These are phyloP conservation scores for Botrytis fragariae DNA, from an alignment of 2,329 filamentous ascomycete species.

Conservation along the genomic window DNA sequence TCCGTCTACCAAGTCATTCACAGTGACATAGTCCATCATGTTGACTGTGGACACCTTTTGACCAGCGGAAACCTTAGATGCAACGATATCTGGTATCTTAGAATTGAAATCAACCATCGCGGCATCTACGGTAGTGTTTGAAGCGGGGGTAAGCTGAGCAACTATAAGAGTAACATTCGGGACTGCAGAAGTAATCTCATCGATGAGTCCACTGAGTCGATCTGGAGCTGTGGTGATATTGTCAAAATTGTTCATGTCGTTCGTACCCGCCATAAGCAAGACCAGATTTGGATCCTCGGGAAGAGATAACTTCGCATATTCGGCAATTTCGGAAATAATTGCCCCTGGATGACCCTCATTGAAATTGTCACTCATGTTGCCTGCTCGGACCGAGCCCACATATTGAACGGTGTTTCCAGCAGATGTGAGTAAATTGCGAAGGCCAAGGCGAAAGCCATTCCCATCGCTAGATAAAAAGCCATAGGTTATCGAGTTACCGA, in stretches of 20 bases:
- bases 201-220: constrained; percentile 38
- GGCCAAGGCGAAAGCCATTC: constrained; percentile 42
- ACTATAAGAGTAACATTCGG: constrained; percentile 41
- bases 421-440: constrained; percentile 33
- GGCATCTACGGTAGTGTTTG: not conserved
- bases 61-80: constrained; percentile 8
- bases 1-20: constrained; percentile 22
- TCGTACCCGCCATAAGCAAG: constrained; percentile 39
- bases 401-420: constrained; percentile 32
- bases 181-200: constrained; percentile 35
- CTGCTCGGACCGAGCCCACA: constrained; percentile 38
- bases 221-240: constrained; percentile 36
- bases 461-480: constrained; percentile 37
- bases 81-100: constrained; percentile 24
- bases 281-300: constrained; percentile 37
- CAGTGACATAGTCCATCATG: constrained; percentile 23
- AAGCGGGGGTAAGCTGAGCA: constrained; percentile 38
- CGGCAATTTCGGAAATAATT: constrained; percentile 37
- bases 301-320: constrained; percentile 25
- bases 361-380: constrained; percentile 38
- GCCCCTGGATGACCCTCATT: constrained; percentile 40
- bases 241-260: constrained; percentile 35
- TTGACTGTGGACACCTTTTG: constrained; percentile 22
- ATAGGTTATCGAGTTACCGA: constrained; percentile 42
- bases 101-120: constrained; percentile 24